phyloP scores from a whole-genome alignment of 176 grass and related monocot species.

The Juncus effusus region DNA sequence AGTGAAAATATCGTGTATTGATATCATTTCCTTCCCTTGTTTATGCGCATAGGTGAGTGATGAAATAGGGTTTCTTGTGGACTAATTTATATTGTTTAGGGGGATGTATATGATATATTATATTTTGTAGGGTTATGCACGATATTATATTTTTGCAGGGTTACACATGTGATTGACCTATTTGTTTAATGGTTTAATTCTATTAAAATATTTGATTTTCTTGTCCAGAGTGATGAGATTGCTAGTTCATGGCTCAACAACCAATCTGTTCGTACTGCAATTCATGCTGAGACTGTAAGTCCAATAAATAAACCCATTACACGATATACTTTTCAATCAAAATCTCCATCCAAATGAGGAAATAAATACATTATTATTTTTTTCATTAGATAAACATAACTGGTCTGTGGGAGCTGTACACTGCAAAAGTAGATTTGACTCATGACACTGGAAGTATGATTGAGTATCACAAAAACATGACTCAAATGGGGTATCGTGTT shows the following conservation, averaged over 20 bases:
- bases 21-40: too few species aligned
- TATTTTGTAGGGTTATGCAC: too few species aligned
- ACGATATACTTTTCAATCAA: not conserved
- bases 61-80: too few species aligned
- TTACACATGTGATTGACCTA: too few species aligned
- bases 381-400: slow-evolving; percentile 20
- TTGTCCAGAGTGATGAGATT: slow-evolving; percentile 40
- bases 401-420: slow-evolving; percentile 38
- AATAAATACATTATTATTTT: not conserved
- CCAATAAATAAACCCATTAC: not conserved
- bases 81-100: too few species aligned
- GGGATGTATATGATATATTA: too few species aligned
- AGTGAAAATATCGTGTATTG: too few species aligned
- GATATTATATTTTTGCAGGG: too few species aligned
- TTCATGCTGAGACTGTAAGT: slow-evolving; percentile 36
- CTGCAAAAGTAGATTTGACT: slow-evolving; percentile 27
- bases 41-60: too few species aligned
- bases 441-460: slow-evolving; percentile 47
- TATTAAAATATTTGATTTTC: not conserved
- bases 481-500: slow-evolving; percentile 25
- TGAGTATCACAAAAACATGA: slow-evolving; percentile 44
- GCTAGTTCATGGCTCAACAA: slow-evolving; percentile 42
- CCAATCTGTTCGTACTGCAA: slow-evolving; percentile 38
- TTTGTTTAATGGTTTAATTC: too few species aligned
- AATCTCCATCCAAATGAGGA: not conserved